Evolutionary conservation across 2,329 filamentous ascomycete species (phyloP), one percentile per base, ranked within the genome.

Genomic region (Neoarthrinium moseri): DNA sequence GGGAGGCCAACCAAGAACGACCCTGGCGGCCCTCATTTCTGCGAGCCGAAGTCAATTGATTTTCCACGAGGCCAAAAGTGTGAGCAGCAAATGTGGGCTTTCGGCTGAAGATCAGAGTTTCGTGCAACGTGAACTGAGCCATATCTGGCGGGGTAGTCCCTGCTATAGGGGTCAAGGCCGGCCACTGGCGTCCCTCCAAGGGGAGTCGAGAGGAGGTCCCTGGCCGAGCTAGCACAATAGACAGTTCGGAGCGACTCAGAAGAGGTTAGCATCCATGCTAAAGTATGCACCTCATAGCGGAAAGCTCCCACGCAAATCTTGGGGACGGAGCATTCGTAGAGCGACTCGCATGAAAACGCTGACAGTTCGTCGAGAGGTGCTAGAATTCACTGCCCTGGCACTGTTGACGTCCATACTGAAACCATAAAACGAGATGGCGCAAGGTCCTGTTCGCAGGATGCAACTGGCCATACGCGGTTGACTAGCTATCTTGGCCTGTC

Each of bases 121-220:
- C n/a, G n/a, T n/a, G n/a, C n/a, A n/a, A n/a, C n/a, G n/a, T n/a
- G n/a, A 21, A n/a, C 17, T 43, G 11, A 29, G 40, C 45, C 39
- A 17, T 32, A 21, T 35, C 32, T 24, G 30, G 45, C 45, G 45
- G 38, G 45, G 38, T 34, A 46, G 43, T 6, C 34, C 35, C 43
- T 45, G 43, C 43, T 29, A 23, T 29, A 13, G 27, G 13, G n/a
- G 12, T 17, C 12, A 20, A 11, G 24, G n/a, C 7, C 12, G 27
- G 37, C 37, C 37, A 40, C 21, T 40, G 21, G 27, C 6, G 20
- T 40, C 12, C 23, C 20, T 23, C 18, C 15, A 20, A 37, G 35
- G n/a, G 22, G 18, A 37, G 6, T 34, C 15, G 13, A 37, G 35
- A 22, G 22, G 18, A 37, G 6, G 20, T 37, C 10, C 35, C 35